A percentile compares a stretch with the other conserved stretches of the same genome.
phyloP scores from a whole-genome alignment of 441 rosid species.

The Populus hybrid region DNA sequence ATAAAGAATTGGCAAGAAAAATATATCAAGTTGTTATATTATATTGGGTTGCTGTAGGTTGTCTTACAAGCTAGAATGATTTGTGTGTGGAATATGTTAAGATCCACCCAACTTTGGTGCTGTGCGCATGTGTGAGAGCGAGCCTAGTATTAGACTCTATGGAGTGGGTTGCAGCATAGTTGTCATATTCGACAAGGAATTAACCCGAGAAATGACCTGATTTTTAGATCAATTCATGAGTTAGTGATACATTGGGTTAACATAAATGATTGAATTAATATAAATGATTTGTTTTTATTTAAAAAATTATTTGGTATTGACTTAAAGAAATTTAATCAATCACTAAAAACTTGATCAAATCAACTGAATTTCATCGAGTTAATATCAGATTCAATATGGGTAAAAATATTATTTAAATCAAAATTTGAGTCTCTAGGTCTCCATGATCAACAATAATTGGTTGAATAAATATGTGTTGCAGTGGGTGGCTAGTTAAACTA shows the following conservation, averaged over 20 bases:
- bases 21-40: conserved; percentile 7
- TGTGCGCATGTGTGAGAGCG: neutral
- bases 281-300: too few species aligned
- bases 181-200: neutral
- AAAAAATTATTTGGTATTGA: fast-evolving
- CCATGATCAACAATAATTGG: too few species aligned
- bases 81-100: conserved; percentile 15
- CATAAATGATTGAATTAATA: too few species aligned
- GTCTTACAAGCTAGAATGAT: conserved; percentile 52
- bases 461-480: neutral
- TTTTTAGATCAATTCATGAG: neutral
- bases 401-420: too few species aligned
- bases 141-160: neutral
- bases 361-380: neutral
- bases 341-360: too few species aligned
- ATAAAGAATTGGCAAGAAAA: neutral
- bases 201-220: neutral
- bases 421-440: neutral
- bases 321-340: fast-evolving
- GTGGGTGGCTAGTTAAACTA: conserved; percentile 44
- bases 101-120: conserved; percentile 18
- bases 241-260: too few species aligned
- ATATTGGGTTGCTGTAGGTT: conserved; percentile 11
- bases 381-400: too few species aligned
- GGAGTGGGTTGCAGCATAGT: conserved; percentile 25